Evolutionary conservation across 306 rosid genomes (phyloP), one percentile per base, ranked within the genome.

Genomic region (Comarum palustre): DNA sequence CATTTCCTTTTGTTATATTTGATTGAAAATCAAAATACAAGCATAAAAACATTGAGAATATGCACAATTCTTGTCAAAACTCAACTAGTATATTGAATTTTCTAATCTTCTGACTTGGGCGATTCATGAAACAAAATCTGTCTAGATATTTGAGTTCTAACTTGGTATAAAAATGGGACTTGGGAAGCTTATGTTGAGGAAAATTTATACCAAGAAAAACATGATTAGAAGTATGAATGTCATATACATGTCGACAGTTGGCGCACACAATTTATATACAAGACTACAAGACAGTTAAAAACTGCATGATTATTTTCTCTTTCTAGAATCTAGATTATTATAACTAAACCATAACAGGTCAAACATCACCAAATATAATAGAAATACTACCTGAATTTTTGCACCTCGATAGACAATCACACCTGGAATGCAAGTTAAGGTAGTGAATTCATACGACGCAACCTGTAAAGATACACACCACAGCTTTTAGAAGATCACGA

Each of bases 371-470:
- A 41, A 74, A 47, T 24, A 7, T 5, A 46, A 68, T 24, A 2
- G 6, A 41, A 36, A 45, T 46, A 17, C 8, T 84, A 91, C 97
- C 99, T 94, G 99, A 88, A 94, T 85, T 88, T 91, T 91, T 52
- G 97, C 97, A 81, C 99, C 97, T 29, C 93, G 86, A 71, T 94
- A 94, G 39, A 81, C 73, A 20, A 94, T 94, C 79, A 94, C 99
- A 71, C 97, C 99, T 5, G 97, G 99, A 75, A 94, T 94, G 88
- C 99, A 94, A 78, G 99, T 91, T 66, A 94, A 82, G 69, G 99
- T 94, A 54, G 97, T 91, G 82, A 94, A 94, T 83, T 94, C 99
- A 79, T 94, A 94, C 32, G 97, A 94, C 77, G 99, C 99, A 84
- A 91, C 99, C 99, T 94, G 88, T 48, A 67, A 54, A 80, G 58